These are phyloP conservation scores for Amanita fuliginea DNA, from an alignment of 768 basidiomycete genomes.

Conservation along the genomic window DNA sequence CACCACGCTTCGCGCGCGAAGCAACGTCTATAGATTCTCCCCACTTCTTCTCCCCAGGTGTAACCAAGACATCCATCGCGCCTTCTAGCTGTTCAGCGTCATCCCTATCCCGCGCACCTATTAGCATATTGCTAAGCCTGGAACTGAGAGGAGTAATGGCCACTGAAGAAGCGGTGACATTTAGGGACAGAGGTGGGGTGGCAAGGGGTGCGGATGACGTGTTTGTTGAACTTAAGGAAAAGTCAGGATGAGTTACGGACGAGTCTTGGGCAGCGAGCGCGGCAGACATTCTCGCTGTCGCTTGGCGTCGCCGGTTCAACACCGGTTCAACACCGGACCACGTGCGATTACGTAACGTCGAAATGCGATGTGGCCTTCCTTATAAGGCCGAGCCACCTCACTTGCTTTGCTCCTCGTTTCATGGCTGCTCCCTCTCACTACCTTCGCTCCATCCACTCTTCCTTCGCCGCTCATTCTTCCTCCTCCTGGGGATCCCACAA, in stretches of 20 bases:
- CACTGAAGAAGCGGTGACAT: constrained; percentile 18
- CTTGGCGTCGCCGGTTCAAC: background rate
- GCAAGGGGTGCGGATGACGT: constrained; percentile 37
- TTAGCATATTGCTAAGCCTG: constrained; percentile 18
- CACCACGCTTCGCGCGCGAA: constrained; percentile 2
- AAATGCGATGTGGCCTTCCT: background rate
- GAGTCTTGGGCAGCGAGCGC: constrained; percentile 3
- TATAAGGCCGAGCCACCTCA: constrained; percentile 1
- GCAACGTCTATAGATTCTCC: constrained; percentile 38
- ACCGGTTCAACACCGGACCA: background rate
- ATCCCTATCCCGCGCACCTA: background rate
- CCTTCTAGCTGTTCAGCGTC: constrained; percentile 21
- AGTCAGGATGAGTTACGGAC: constrained; percentile 5
- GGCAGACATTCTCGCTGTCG: background rate
- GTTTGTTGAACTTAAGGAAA: constrained; percentile 30
- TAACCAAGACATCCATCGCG: constrained; percentile 38
- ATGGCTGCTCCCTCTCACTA: constrained; percentile 21
- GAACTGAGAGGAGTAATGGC: constrained; percentile 23
- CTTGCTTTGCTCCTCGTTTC: background rate
- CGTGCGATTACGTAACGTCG: background rate
- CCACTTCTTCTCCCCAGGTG: constrained; percentile 37
- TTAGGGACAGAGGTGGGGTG: constrained; percentile 37
- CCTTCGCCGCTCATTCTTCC: constrained; percentile 19
- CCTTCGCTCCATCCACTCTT: constrained; percentile 31
- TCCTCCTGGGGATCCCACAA: constrained; percentile 16